Evolutionary conservation across 2,329 filamentous ascomycete species (phyloP), one percentile per base, ranked within the genome.

Genomic region (Colletotrichum sp.): DNA sequence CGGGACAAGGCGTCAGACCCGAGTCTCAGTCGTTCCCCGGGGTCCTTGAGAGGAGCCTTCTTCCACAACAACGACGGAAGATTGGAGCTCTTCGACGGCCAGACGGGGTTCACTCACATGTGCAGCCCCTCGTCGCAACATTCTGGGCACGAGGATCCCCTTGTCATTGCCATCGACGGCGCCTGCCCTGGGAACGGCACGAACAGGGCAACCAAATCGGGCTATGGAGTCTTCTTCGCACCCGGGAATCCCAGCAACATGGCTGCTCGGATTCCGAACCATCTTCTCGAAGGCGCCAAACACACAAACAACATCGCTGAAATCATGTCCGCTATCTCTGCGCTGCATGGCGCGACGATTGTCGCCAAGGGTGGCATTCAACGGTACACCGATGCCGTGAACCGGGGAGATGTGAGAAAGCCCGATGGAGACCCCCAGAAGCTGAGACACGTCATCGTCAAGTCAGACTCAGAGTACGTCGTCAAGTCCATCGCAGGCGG

Each of bases 121-220:
- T 13, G 55, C 22, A 5, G 55, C 22, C 52, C 12, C 13, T 56
- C 52, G 10, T 30, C 58, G 25, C 60, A n/a, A 30, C 60, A 22
- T 13, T 34, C 12, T 22, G 28, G 18, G 12, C 34, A 28, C 22
- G 32, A 8, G n/a, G 61, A 65, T 32, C 10, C 34, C 18, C 32
- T 65, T 34, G 34, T 65, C 61, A 18, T 65, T 22, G 61, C 61
- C 34, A 22, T 65, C 61, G 61, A 65, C 16, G 61, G 61, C 3
- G 61, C 61, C 1, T 65, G 61, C 32, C 61, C 61, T n/a, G 8
- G 22, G 7, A 65, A 65, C 34, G 61, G 61, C 7, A 62, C 58
- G 18, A 5, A 6, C 6, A 30, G 58, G 58, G 58, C 58, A 15
- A 30, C 13, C 6, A 36, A 62, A n/a, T 62, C 58, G 7, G 58